Evolutionary conservation across 768 basidiomycete species (phyloP).

Genomic region (Kwoniella botswanensis): DNA sequence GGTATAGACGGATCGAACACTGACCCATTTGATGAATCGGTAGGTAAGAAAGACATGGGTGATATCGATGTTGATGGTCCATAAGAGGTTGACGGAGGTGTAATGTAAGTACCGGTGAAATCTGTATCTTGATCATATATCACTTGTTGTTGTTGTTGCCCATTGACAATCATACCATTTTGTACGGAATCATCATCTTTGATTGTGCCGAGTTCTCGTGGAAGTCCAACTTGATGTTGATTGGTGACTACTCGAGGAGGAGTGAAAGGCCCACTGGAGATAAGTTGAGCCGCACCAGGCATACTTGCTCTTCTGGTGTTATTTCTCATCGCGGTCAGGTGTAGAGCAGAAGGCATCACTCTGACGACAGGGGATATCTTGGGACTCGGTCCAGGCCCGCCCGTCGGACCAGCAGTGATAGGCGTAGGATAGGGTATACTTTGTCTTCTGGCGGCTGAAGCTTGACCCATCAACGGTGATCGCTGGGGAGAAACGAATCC

Average conservation of each 20-base stretch:
- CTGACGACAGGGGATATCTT: conserved; percentile 36
- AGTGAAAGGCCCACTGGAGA: conserved; percentile 53
- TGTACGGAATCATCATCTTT: conserved; percentile 42
- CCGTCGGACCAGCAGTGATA: conserved; percentile 10
- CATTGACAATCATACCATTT: not conserved
- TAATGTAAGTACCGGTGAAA: conserved; percentile 36
- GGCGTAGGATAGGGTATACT: conserved; percentile 57
- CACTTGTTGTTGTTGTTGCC: conserved; percentile 12
- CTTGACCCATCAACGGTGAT: conserved; percentile 19
- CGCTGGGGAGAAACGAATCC: conserved; percentile 29
- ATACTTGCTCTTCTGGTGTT: conserved; percentile 50
- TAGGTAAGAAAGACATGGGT: conserved; percentile 7
- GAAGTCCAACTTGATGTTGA: conserved; percentile 22
- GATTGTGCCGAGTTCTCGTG: conserved; percentile 46
- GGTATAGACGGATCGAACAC: conserved; percentile 15
- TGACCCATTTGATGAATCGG: conserved; percentile 5
- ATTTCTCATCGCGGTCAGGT: conserved; percentile 49
- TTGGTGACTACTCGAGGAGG: conserved; percentile 47
- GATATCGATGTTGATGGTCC: conserved; percentile 10
- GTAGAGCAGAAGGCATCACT: conserved; percentile 44
- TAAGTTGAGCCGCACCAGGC: conserved; percentile 36
- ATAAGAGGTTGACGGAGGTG: conserved; percentile 34
- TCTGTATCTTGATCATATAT: conserved; percentile 22
- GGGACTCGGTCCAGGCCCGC: conserved; percentile 25
- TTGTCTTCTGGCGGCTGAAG: conserved; percentile 37